These are phyloP conservation scores for Epichloe brachyelytri DNA, from an alignment of 2,329 filamentous ascomycete genomes.

Conservation along the genomic window DNA sequence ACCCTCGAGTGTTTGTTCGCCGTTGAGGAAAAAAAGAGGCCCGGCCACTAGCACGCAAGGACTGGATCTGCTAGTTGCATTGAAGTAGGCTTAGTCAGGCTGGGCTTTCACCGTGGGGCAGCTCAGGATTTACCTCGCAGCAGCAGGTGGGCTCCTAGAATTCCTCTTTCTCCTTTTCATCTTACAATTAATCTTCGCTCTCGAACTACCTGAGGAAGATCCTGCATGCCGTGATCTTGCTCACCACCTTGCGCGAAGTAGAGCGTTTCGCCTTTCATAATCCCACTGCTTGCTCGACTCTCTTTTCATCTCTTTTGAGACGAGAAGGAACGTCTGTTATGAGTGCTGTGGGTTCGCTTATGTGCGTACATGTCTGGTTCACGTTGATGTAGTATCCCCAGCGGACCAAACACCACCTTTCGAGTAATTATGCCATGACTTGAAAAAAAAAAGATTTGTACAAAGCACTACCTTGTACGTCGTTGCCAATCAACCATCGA, in stretches of 20 bases:
- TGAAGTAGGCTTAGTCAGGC: background rate
- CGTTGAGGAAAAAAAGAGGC: background rate
- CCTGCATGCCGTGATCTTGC: slow-evolving; percentile 22
- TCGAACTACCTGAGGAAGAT: slow-evolving; percentile 21
- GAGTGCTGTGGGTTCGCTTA: slow-evolving; percentile 48
- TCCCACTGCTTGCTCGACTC: slow-evolving; percentile 35
- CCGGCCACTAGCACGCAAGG: background rate
- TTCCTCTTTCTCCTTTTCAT: slow-evolving; percentile 25
- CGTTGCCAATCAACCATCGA: slow-evolving; percentile 1
- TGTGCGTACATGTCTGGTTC: slow-evolving; percentile 37
- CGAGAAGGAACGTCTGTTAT: slow-evolving; percentile 9
- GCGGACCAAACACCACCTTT: background rate
- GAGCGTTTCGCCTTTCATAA: slow-evolving; percentile 47
- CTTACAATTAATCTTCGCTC: slow-evolving; percentile 34
- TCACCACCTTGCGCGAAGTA: slow-evolving; percentile 39
- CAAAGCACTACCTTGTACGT: slow-evolving; percentile 5
- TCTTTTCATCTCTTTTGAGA: slow-evolving; percentile 10
- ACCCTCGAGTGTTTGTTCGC: no score
- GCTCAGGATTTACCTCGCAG: background rate
- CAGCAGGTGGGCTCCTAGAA: background rate
- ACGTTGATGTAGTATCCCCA: background rate
- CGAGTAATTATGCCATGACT: background rate
- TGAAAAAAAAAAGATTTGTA: background rate
- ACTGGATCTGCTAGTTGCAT: background rate
- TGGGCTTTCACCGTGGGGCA: background rate